Evolutionary conservation across 106 monocot genomes (phyloP), one percentile per base, ranked within the genome.

Genomic region (Vanilla planifolia): DNA sequence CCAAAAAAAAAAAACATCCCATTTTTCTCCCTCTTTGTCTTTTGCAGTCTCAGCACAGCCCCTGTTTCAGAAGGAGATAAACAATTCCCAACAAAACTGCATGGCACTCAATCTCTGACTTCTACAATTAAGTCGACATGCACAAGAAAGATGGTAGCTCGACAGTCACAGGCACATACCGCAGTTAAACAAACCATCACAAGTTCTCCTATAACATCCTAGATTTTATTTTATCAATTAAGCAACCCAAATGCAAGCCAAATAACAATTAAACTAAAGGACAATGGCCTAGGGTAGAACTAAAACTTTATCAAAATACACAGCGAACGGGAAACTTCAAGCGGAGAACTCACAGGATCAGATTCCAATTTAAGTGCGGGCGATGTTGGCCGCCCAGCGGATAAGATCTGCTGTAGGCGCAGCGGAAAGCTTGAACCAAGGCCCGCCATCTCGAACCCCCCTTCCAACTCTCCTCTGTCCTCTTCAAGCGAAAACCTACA

Each of bases 401-500:
- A 76, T 37, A 92, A 45, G 71, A 92, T 77, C 78, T 88, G 92
- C 80, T 88, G 86, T 60, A 92, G 78, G 35, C 92, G 78, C 62
- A 84, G 64, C 19, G 92, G 87, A 20, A 92, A 73, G 66, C 57
- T 78, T 50, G 84, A 62, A 62, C 84, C 64, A 24, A 69, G 75
- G 29, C 44, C 66, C 48, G 87, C 77, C 92, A 85, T 86, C 73
- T 39, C 75, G 65, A 73, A 19, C 44, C 55, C 66, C 43, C 50
- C 33, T 45, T 33, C 20, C 55, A 60, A 43, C 42, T 60, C 39
- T 42, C 27, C 15, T 8, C 29, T 13, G 21, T 19, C 25, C 35
- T 24, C 46, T 27, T 58, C 34, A 48, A 35, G 44, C 44, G 48
- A 56, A 28, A 71, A 71, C 37, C 75, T 64, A 58, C 26, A 64